A percentile compares a stretch with the other conserved stretches of the same genome.
Evolutionary conservation across 1,284 basidiomycete species (phyloP).

Genomic region (Microbotryum saponariae): DNA sequence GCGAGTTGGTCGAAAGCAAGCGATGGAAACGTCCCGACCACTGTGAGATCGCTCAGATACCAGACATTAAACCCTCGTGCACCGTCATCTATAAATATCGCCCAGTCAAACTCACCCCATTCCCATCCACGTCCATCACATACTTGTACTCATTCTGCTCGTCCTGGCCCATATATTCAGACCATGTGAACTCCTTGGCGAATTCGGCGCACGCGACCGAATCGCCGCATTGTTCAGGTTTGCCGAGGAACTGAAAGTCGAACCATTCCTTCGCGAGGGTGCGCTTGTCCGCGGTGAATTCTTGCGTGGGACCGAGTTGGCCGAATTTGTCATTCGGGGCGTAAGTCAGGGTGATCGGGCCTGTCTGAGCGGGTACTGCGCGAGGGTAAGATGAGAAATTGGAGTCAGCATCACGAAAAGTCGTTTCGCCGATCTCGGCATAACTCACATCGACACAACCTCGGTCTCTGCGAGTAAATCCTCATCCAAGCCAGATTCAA

Average conservation of each 20-base stretch:
- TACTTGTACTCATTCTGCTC: slow-evolving; percentile 40
- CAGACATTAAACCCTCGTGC: too few species aligned
- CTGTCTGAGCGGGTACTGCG: slow-evolving; percentile 14
- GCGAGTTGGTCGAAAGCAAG: slow-evolving; percentile 56
- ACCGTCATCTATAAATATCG: too few species aligned
- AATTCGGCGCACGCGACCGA: slow-evolving; percentile 7
- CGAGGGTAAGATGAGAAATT: not conserved
- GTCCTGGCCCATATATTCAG: slow-evolving; percentile 13
- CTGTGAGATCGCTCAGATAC: not conserved
- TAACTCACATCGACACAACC: slow-evolving; percentile 21
- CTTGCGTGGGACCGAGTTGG: not conserved
- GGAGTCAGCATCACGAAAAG: not conserved
- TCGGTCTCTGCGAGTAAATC: slow-evolving; percentile 19
- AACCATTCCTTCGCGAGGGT: slow-evolving; percentile 17
- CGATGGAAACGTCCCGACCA: slow-evolving; percentile 39
- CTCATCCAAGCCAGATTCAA: slow-evolving; percentile 19
- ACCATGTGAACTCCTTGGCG: slow-evolving; percentile 21
- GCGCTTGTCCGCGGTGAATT: slow-evolving; percentile 4
- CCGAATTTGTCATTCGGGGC: slow-evolving; percentile 3
- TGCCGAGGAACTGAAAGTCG: slow-evolving; percentile 27
- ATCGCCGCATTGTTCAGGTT: slow-evolving; percentile 17
- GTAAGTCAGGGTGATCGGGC: slow-evolving; percentile 11
- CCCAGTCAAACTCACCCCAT: slow-evolving; percentile 29
- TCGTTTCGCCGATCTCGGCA: not conserved
- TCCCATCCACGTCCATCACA: slow-evolving; percentile 45